Evolutionary conservation across 2,329 filamentous ascomycete species (phyloP).

Genomic region (Verticillium nonalfalfae): DNA sequence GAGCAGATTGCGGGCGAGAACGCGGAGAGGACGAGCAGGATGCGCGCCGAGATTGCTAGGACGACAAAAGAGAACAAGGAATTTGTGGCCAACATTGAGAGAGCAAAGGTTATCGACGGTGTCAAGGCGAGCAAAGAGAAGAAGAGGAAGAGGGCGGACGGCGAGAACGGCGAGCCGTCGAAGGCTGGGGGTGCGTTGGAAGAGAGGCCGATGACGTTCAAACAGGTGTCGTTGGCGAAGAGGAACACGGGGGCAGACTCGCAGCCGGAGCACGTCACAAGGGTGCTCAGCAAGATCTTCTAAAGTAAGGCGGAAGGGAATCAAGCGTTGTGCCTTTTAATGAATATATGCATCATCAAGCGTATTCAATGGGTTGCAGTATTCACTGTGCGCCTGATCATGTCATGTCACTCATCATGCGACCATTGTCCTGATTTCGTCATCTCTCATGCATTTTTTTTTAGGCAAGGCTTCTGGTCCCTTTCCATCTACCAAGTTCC

Average conservation of each 20-base stretch:
- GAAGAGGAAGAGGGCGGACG: constrained; percentile 30
- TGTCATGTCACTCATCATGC: background rate
- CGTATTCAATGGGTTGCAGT: no score
- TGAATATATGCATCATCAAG: background rate
- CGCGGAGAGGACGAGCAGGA: constrained; percentile 67
- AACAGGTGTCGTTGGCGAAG: constrained; percentile 55
- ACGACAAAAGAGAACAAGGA: constrained; percentile 74
- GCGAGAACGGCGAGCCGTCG: constrained; percentile 13
- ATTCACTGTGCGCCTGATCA: no score
- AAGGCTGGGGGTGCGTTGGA: constrained; percentile 10
- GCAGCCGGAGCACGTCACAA: constrained; percentile 50
- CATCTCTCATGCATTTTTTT: background rate
- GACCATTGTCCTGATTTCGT: background rate
- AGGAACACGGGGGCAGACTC: constrained; percentile 35
- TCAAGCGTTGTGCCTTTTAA: background rate
- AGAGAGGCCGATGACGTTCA: constrained; percentile 49
- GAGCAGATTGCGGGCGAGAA: constrained; percentile 79
- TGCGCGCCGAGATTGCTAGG: constrained; percentile 72
- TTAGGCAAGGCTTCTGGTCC: background rate
- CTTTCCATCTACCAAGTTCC: background rate
- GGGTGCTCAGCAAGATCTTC: constrained; percentile 61
- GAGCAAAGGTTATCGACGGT: constrained; percentile 70
- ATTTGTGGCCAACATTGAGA: constrained; percentile 74
- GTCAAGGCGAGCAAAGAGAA: constrained; percentile 57
- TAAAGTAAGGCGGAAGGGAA: constrained; percentile 17